Evolutionary conservation across 441 rosid species (phyloP), one percentile per base, ranked within the genome.

Genomic region (Melastoma candidum): DNA sequence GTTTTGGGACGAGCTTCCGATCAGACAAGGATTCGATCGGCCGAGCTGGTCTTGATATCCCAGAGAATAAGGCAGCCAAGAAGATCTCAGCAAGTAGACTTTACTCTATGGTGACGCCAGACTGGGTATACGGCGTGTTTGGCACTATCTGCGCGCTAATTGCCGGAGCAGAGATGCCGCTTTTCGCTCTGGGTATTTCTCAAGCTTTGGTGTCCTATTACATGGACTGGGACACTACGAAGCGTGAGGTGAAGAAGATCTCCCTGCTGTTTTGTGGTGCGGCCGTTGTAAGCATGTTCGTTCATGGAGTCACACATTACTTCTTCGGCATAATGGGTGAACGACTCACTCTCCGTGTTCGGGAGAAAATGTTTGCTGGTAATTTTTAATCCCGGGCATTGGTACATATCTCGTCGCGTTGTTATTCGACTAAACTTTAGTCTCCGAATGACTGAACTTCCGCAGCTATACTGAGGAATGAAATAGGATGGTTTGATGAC

Each of bases 111-210:
- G 64, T 83, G 13, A 67, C 75, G 2, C 96, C 96, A 13, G 96
- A 90, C 68, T 90, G 97, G 96, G 66, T 53, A 44, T 87, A 79
- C 32, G 97, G 87, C 12, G 27, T 81, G 13, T 61, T 67, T 36
- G 97, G 97, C 26, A 81, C 81, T 53, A 27, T 84, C 36, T 63
- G 84, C 47, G 96, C 92, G 14, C 72, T 90, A 4, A 68, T 81
- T 32, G 83, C 92, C 11, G 97, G 97, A 71, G 79, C 97, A 27
- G 96, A 79, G 67, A 87, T 87, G 97, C 97, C 97, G 1, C 86
- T 90, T 48, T 90, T 90, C 22, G 97, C 97, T 2, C 90, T 90
- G 49, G 97, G 97, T 11, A 84, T 90, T 63, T 78, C 97, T 12
- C 92, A 87, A 52, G 92, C 96, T 32, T 87, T 90, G 49, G 95